Percentiles rank a stretch among this genome's conserved stretches.
Evolutionary conservation across 1,139 yeast genomes (phyloP).

Genomic region (Yamadazyma diddensiae): DNA sequence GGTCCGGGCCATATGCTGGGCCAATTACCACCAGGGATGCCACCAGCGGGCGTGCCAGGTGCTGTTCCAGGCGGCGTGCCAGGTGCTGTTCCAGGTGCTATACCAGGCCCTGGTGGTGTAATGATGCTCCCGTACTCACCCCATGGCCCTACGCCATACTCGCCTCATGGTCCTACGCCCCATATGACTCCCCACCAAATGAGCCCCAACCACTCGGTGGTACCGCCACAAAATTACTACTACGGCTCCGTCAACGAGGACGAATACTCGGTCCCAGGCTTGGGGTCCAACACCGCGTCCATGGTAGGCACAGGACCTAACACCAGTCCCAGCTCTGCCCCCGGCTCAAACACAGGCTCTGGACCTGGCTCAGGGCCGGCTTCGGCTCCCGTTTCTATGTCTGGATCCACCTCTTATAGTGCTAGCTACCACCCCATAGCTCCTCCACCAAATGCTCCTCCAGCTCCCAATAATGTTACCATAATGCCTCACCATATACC

Average conservation of each 20-base stretch:
- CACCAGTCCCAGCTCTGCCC: background rate
- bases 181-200: too few relatives aligned
- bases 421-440: conserved; percentile 3
- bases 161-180: too few relatives aligned
- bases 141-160: too few relatives aligned
- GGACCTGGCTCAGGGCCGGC: conserved; percentile 1
- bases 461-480: conserved; percentile 14
- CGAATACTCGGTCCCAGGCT: too few relatives aligned
- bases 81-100: background rate
- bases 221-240: too few relatives aligned
- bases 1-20: conserved; percentile 1
- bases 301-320: background rate
- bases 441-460: conserved; percentile 14
- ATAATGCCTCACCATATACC: conserved; percentile 10
- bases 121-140: too few relatives aligned
- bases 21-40: conserved; percentile 1
- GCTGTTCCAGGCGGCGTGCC: background rate
- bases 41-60: background rate
- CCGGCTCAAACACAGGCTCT: background rate
- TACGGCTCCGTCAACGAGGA: too few relatives aligned
- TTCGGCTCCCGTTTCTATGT: conserved; percentile 1
- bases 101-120: background rate
- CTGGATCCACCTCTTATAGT: conserved; percentile 1
- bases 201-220: background rate
- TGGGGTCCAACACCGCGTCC: background rate